A percentile compares a stretch with the other conserved stretches of the same genome.
Evolutionary conservation across 768 basidiomycete genomes (phyloP).

Genomic region (Boletus bicolor): DNA sequence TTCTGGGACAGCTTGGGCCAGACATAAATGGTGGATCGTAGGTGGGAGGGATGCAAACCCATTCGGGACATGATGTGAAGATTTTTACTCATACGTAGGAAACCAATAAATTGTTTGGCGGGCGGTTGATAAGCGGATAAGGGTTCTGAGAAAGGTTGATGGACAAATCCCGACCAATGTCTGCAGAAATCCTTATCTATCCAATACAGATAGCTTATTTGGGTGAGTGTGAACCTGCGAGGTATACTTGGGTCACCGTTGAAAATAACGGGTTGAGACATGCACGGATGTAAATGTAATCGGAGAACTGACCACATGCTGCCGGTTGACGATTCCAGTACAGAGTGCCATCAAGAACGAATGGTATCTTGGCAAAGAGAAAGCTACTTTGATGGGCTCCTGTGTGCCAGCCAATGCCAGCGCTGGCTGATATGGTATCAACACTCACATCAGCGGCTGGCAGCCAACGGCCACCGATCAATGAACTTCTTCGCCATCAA

Average conservation of each 20-base stretch:
- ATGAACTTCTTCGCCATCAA: not conserved
- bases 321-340: not conserved
- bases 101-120: not conserved
- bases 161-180: conserved; percentile 7
- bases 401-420: not conserved
- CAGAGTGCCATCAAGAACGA: not conserved
- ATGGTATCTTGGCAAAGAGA: not conserved
- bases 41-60: conserved; percentile 6
- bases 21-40: conserved; percentile 18
- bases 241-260: too few relatives aligned
- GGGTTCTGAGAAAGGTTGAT: conserved; percentile 1
- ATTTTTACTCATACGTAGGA: not conserved
- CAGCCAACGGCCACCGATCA: not conserved
- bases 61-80: not conserved
- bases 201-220: not conserved
- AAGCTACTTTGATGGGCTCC: not conserved
- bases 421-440: too few relatives aligned
- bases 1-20: not conserved
- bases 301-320: not conserved
- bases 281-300: not conserved
- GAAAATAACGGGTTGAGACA: too few relatives aligned
- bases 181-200: conserved; percentile 18
- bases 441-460: not conserved
- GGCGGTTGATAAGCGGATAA: conserved; percentile 17
- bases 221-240: not conserved